Evolutionary conservation across 495 filamentous ascomycete species (phyloP).

Genomic region (Aspergillus carlsbadensis): DNA sequence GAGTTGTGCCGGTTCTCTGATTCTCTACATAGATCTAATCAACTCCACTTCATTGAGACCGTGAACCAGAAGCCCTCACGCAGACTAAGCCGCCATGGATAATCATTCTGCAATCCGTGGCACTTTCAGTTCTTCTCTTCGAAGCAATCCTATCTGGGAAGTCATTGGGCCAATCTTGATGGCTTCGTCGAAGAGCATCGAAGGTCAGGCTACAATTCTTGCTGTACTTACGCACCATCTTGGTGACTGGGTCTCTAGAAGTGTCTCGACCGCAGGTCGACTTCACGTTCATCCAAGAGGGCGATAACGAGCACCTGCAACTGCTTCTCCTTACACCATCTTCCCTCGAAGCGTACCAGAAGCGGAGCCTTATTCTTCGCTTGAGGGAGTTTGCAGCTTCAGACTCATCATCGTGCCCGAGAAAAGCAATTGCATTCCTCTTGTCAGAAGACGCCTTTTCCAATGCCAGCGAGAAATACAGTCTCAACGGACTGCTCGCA

Average conservation of each 20-base stretch:
- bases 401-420: constrained; percentile 23
- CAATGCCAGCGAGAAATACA: constrained; percentile 17
- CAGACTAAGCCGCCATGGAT: constrained; percentile 10
- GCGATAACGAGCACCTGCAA: constrained; percentile 27
- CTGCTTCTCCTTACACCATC: constrained; percentile 54
- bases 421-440: constrained; percentile 54
- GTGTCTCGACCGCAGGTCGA: constrained; percentile 15
- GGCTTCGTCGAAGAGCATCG: constrained; percentile 34
- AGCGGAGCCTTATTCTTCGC: constrained; percentile 32
- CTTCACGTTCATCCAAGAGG: constrained; percentile 13
- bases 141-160: constrained; percentile 51
- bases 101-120: constrained; percentile 1
- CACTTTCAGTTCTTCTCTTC: constrained; percentile 57
- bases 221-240: not conserved
- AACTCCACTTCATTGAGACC: constrained; percentile 8
- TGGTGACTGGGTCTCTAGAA: not conserved
- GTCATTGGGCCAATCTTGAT: constrained; percentile 44
- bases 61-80: not conserved
- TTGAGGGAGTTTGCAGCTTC: constrained; percentile 49
- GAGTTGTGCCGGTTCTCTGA: not conserved
- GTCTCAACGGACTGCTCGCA: constrained; percentile 24
- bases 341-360: constrained; percentile 32
- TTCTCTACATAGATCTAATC: constrained; percentile 14
- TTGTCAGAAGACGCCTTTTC: constrained; percentile 32
- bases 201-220: constrained; percentile 33